phyloP scores from a whole-genome alignment of 257 asterid species.

The Striga asiatica region DNA sequence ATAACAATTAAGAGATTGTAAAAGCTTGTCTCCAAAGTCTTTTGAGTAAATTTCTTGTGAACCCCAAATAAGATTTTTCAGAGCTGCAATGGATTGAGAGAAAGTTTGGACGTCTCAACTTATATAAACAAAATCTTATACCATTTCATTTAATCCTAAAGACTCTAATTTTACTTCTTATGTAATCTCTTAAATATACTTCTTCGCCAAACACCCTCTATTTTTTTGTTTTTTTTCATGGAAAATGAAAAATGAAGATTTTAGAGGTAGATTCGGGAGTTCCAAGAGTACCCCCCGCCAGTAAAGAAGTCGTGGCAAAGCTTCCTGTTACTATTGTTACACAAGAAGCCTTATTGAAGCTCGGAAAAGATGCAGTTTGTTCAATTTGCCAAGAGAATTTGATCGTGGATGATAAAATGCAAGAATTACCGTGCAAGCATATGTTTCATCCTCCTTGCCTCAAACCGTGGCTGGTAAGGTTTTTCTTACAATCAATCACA shows the following conservation, averaged over 20 bases:
- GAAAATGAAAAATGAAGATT: conserved; percentile 38
- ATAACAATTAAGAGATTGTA: no score
- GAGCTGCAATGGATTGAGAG: no score
- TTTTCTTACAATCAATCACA: background rate
- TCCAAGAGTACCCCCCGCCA: conserved; percentile 92
- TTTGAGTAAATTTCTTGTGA: no score
- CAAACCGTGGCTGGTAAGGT: conserved; percentile 93
- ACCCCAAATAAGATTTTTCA: background rate
- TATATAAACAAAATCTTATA: no score
- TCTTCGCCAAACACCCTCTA: no score
- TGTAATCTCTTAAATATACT: no score
- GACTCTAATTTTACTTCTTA: no score
- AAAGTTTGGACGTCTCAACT: no score
- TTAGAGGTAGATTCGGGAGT: conserved; percentile 45
- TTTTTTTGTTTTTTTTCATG: no score
- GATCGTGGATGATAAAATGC: conserved; percentile 69
- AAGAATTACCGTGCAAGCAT: conserved; percentile 87
- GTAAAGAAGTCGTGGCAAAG: conserved; percentile 88
- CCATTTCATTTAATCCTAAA: no score
- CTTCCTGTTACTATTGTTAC: conserved; percentile 68
- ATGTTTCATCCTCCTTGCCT: conserved; percentile 96
- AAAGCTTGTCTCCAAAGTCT: no score
- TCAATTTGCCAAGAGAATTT: conserved; percentile 86
- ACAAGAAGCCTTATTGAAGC: conserved; percentile 45
- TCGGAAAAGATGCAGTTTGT: conserved; percentile 69